phyloP scores from a whole-genome alignment of 352 stramenopile species.

The Globisporangium splendens region DNA sequence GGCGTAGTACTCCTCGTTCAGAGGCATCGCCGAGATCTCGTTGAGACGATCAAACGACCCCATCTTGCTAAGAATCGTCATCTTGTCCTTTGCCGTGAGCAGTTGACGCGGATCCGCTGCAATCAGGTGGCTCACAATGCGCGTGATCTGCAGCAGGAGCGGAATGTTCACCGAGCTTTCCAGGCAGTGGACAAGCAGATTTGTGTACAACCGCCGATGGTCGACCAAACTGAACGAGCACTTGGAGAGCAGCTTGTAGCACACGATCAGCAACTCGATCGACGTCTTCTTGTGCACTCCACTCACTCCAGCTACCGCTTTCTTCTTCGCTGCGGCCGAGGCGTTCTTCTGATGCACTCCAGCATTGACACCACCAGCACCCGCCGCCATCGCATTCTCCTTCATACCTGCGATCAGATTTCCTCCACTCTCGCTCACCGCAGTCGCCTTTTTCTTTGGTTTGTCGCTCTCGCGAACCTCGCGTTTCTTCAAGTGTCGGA shows the following conservation, averaged over 20 bases:
- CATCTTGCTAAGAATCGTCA: conserved; percentile 86
- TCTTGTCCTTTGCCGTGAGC: conserved; percentile 86
- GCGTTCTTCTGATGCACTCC: conserved; percentile 15
- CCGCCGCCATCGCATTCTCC: conserved; percentile 13
- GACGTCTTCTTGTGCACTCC: conserved; percentile 49
- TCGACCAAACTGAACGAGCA: conserved; percentile 72
- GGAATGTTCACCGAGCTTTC: conserved; percentile 84
- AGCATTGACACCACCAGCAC: not conserved
- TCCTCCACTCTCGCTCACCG: conserved; percentile 17
- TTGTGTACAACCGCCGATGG: conserved; percentile 76
- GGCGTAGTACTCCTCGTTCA: conserved; percentile 79
- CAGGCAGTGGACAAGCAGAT: conserved; percentile 80
- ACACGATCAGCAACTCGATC: conserved; percentile 79
- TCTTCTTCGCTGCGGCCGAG: conserved; percentile 33
- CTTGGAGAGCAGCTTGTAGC: conserved; percentile 76
- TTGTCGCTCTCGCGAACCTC: conserved; percentile 46
- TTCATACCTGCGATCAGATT: conserved; percentile 8
- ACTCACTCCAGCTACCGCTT: conserved; percentile 7
- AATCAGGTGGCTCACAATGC: conserved; percentile 72
- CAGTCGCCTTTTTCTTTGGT: conserved; percentile 54
- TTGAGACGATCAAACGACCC: conserved; percentile 80
- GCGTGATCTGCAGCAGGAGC: conserved; percentile 77
- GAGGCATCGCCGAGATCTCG: conserved; percentile 77
- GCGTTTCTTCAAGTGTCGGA: conserved; percentile 60
- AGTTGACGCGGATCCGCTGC: conserved; percentile 51